phyloP scores from a whole-genome alignment of 1,139 yeast genomes.

The Pichia sp. region DNA sequence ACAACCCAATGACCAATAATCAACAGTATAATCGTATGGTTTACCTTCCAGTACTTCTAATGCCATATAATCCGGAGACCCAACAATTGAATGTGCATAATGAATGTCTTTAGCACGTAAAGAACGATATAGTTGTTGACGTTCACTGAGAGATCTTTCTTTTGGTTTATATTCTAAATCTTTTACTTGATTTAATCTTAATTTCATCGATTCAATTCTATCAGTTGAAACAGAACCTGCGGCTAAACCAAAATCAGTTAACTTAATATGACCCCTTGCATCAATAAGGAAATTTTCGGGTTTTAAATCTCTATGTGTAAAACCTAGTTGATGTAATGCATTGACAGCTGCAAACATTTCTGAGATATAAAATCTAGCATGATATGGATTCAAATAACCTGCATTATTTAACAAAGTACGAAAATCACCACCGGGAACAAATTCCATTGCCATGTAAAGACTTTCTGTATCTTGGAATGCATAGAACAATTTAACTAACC shows the following conservation, averaged over 20 bases:
- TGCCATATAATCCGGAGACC: slow-evolving; percentile 99
- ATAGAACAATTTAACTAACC: slow-evolving; percentile 90
- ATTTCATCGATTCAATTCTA: slow-evolving; percentile 87
- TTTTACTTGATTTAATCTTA: slow-evolving; percentile 75
- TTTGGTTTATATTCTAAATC: slow-evolving; percentile 68
- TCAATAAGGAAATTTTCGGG: slow-evolving; percentile 97
- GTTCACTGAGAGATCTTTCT: slow-evolving; percentile 72
- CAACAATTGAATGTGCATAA: slow-evolving; percentile 92
- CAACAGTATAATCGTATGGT: slow-evolving; percentile 91
- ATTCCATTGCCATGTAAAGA: slow-evolving; percentile 96
- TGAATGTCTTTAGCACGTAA: slow-evolving; percentile 61
- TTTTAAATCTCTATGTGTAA: slow-evolving; percentile 93
- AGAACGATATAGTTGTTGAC: slow-evolving; percentile 78
- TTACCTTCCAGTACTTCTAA: slow-evolving; percentile 93
- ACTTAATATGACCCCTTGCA: slow-evolving; percentile 88
- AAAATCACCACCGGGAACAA: slow-evolving; percentile 98
- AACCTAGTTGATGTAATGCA: slow-evolving; percentile 89
- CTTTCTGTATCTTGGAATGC: slow-evolving; percentile 93
- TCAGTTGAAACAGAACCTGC: slow-evolving; percentile 94
- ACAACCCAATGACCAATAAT: slow-evolving; percentile 98
- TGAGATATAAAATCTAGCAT: slow-evolving; percentile 88
- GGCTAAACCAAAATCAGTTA: slow-evolving; percentile 96
- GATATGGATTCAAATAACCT: slow-evolving; percentile 87
- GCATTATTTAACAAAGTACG: slow-evolving; percentile 91
- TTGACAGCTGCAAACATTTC: slow-evolving; percentile 96